Evolutionary conservation across 2,329 filamentous ascomycete genomes (phyloP), one percentile per base, ranked within the genome.

Genomic region (Boeremia lycopersici): DNA sequence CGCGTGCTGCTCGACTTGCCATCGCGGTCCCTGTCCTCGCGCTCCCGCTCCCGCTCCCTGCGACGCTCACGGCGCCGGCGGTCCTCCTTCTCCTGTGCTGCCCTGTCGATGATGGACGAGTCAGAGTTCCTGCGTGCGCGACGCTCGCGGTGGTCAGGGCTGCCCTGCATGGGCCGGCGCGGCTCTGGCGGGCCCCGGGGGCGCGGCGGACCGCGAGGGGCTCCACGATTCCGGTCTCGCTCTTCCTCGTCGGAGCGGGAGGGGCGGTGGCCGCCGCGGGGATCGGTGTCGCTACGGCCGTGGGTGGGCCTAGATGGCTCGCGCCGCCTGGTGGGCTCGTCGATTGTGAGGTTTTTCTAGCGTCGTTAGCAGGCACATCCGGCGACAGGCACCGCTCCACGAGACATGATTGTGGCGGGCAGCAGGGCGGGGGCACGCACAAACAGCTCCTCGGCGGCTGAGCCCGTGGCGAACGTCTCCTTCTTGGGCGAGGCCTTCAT

Each of bases 71-170:
- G 72, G 57, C 79, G 76, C 39, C 83, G 82, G 19, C 86, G 83
- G 60, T 82, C 79, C 63, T 84, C 86, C 34, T 51, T 50, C 42
- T 56, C 53, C 31, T 51, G 53, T 52, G 87, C 76, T 5, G 83
- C 81, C 69, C 82, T 86, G 65, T 86, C 87, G 67, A 87, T 78
- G 40, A 90, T 78, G 0, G 90, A 93, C 0, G 89, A 91, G 53
- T 93, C 90, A 2, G 90, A 93, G 73, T 93, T 92, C 64, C 90
- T 85, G 64, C 89, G 85, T 15, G 83, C 81, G 34, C 74, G 71
- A 49, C 78, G 76, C 53, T 70, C 77, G 34, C 74, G 71, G 49
- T 78, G 76, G 48, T 70, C 77, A 7, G 70, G 71, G 56, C 71
- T 74, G 57, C 58, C 62, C 17, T 58, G 69, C 59, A 56, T 73